A percentile compares a stretch with the other conserved stretches of the same genome.
These are phyloP conservation scores for Cryptosporidium canis DNA, from an alignment of 169 alveolate genomes.

Conservation along the genomic window DNA sequence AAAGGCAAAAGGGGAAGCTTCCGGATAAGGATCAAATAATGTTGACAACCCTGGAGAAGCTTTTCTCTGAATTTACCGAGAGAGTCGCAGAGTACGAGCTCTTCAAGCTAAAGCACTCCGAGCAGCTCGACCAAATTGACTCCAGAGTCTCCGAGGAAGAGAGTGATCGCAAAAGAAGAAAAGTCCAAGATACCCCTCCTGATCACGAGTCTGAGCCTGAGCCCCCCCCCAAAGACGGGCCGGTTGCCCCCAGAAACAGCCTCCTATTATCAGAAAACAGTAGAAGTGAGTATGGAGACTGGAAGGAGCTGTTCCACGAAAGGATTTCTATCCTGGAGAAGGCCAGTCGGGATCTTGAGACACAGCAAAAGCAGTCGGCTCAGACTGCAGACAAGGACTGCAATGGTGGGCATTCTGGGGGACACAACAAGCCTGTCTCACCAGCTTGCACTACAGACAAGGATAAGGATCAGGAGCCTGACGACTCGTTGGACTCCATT, in stretches of 20 bases:
- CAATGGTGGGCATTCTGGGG: not conserved
- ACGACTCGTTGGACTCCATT: slow-evolving; percentile 17
- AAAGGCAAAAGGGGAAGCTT: not conserved
- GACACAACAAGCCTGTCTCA: not conserved
- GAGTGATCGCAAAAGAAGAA: not conserved
- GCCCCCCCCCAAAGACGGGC: not conserved
- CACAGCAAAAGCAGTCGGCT: not conserved
- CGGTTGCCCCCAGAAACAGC: not conserved
- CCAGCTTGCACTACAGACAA: not conserved
- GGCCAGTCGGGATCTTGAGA: not conserved
- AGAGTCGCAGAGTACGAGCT: not conserved
- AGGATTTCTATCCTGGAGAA: not conserved
- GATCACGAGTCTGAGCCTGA: not conserved
- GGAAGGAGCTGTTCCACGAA: not conserved
- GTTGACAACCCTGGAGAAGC: not conserved
- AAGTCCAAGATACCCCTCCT: not conserved
- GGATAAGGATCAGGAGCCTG: not conserved
- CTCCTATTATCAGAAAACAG: not conserved
- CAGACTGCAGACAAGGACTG: not conserved
- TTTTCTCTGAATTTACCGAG: not conserved
- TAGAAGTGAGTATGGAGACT: slow-evolving; percentile 1
- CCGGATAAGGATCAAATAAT: not conserved
- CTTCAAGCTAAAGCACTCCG: not conserved
- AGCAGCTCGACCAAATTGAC: not conserved
- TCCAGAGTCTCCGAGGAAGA: not conserved